phyloP scores from a whole-genome alignment of 2,329 filamentous ascomycete genomes.

The Hymenoscyphus occultus region DNA sequence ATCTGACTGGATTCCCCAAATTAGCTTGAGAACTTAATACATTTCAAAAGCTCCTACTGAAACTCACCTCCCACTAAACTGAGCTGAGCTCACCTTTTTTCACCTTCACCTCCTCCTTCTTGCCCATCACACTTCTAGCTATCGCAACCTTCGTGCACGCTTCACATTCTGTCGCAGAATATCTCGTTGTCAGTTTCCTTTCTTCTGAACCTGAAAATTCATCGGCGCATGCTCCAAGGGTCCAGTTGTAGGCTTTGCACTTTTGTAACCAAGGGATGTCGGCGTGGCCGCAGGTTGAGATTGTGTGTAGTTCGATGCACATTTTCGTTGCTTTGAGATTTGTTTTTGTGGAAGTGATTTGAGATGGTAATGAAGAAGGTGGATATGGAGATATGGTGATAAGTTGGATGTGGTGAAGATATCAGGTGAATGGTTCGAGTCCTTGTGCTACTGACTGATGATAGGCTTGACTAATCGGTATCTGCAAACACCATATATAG shows the following conservation, averaged over 20 bases:
- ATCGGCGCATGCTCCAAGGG: background rate
- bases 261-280: background rate
- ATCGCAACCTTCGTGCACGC: background rate
- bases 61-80: background rate
- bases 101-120: background rate
- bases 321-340: background rate
- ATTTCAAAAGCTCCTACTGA: too few relatives aligned
- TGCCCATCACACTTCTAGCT: background rate
- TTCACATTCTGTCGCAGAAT: background rate
- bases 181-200: background rate
- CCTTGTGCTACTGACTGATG: too few relatives aligned
- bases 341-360: background rate
- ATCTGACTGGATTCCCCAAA: too few relatives aligned
- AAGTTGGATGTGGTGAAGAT: too few relatives aligned
- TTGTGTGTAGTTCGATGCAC: background rate
- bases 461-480: too few relatives aligned
- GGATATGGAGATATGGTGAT: too few relatives aligned
- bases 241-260: conserved; percentile 1
- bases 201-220: background rate
- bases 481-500: too few relatives aligned
- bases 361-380: background rate
- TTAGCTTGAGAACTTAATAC: too few relatives aligned
- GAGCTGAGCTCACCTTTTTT: background rate
- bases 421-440: too few relatives aligned
- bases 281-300: background rate